Evolutionary conservation across 2,329 filamentous ascomycete genomes (phyloP), one percentile per base, ranked within the genome.

Genomic region (Corinectria fuckeliana): DNA sequence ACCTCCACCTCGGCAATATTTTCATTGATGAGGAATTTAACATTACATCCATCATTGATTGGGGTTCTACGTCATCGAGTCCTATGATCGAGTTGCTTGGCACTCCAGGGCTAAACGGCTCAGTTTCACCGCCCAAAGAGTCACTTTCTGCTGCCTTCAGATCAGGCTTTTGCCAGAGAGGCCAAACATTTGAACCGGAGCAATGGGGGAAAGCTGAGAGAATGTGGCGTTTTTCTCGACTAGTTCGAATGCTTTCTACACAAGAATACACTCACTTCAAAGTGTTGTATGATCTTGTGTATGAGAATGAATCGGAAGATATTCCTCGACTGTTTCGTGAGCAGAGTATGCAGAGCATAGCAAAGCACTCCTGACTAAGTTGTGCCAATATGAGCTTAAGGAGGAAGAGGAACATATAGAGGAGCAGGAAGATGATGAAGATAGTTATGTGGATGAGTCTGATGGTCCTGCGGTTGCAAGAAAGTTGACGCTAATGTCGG

Each of bases 11-110:
- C 21, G 64, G 64, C 18, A 71, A 71, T 25, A 62, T 72, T 9
- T 72, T 65, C 52, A 65, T 70, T 11, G 65, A 72, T 23, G 62
- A 69, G 1, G 28, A 69, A 1, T 54, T 71, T 36, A 69, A 69
- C 25, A 61, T 71, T 14, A 63, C 62, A 26, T 69, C 52, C 34
- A 61, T 71, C 13, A 69, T 72, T 53, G 69, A 71, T 32, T 72
- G 66, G 69, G 54, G 61, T n/a, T 69, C 61, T 32, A 34, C 67
- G 36, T 51, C 58, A 48, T 44, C 63, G 5, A 54, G 61, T 9
- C 62, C 67, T 13, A 41, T 68, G 4, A 50, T 58, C 0, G 65
- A 66, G 44, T 21, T 67, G 10, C 57, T 66, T 4, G 55, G 50
- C 2, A 49, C 61, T 18, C 63, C 51, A 11, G 44, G 44, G 4